Evolutionary conservation across 495 filamentous ascomycete species (phyloP).

Genomic region (Tuber aestivum): DNA sequence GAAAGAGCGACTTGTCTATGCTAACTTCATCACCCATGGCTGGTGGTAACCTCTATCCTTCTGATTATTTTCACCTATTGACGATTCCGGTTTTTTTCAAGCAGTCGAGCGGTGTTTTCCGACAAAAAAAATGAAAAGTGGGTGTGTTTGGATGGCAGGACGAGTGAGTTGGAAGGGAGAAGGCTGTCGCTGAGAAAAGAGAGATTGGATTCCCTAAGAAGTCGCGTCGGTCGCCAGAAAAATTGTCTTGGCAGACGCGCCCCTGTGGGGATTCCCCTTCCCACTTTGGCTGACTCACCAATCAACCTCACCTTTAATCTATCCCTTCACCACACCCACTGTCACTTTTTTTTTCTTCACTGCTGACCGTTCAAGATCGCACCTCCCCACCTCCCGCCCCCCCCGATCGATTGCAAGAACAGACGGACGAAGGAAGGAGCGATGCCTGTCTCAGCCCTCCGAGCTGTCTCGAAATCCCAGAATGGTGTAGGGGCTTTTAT

Average conservation of each 20-base stretch:
- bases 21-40: slow-evolving; percentile 57
- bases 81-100: background rate
- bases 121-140: slow-evolving; percentile 10
- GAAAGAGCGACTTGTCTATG: slow-evolving; percentile 87
- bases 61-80: background rate
- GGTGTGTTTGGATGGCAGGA: slow-evolving; percentile 9
- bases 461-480: slow-evolving; percentile 48
- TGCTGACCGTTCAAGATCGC: background rate
- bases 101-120: background rate
- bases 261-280: slow-evolving; percentile 32
- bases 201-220: slow-evolving; percentile 31
- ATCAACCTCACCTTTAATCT: slow-evolving; percentile 4
- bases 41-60: slow-evolving; percentile 2
- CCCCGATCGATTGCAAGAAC: background rate
- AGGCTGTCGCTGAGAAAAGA: slow-evolving; percentile 20
- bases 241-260: slow-evolving; percentile 34
- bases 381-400: background rate
- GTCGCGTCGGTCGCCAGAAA: slow-evolving; percentile 32
- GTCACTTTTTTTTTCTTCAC: background rate
- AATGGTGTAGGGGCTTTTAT: slow-evolving; percentile 97
- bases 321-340: background rate
- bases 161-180: slow-evolving; percentile 22
- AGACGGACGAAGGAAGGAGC: slow-evolving; percentile 11
- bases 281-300: slow-evolving; percentile 11
- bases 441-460: slow-evolving; percentile 38